These are phyloP conservation scores for Aspergillus egyptiacus DNA, from an alignment of 495 filamentous ascomycete species.

Conservation along the genomic window DNA sequence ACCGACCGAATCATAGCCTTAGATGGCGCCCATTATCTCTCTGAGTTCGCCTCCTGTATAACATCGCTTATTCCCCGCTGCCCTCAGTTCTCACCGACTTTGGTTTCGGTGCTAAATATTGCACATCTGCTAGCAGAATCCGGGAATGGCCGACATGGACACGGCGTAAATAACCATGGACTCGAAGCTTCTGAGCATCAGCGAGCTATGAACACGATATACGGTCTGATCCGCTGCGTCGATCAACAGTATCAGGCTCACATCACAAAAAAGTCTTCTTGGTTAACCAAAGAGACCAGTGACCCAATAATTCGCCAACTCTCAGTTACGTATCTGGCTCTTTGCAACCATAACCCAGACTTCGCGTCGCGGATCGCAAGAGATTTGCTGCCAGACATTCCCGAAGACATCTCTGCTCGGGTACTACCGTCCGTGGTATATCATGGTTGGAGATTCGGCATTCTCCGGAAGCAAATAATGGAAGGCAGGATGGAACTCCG, in stretches of 20 bases:
- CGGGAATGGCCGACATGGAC: constrained; percentile 18
- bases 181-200: constrained; percentile 14
- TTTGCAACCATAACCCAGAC: constrained; percentile 20
- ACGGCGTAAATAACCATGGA: constrained; percentile 15
- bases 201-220: constrained; percentile 19
- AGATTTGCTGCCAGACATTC: constrained; percentile 36
- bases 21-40: constrained; percentile 18
- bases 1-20: constrained; percentile 25
- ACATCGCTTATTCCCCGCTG: constrained; percentile 22
- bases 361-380: constrained; percentile 29
- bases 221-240: constrained; percentile 24
- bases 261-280: constrained; percentile 36
- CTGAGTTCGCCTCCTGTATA: constrained; percentile 24
- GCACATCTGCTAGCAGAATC: constrained; percentile 23
- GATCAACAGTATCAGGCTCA: constrained; percentile 32
- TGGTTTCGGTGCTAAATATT: constrained; percentile 20
- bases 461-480: constrained; percentile 63
- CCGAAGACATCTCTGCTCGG: constrained; percentile 21
- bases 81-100: constrained; percentile 19
- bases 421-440: constrained; percentile 41
- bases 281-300: constrained; percentile 34
- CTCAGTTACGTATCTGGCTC: constrained; percentile 20
- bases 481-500: constrained; percentile 87
- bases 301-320: constrained; percentile 27
- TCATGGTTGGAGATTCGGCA: constrained; percentile 63